Evolutionary conservation across 2,329 filamentous ascomycete genomes (phyloP).

Genomic region (Hymenoscyphus scutula): DNA sequence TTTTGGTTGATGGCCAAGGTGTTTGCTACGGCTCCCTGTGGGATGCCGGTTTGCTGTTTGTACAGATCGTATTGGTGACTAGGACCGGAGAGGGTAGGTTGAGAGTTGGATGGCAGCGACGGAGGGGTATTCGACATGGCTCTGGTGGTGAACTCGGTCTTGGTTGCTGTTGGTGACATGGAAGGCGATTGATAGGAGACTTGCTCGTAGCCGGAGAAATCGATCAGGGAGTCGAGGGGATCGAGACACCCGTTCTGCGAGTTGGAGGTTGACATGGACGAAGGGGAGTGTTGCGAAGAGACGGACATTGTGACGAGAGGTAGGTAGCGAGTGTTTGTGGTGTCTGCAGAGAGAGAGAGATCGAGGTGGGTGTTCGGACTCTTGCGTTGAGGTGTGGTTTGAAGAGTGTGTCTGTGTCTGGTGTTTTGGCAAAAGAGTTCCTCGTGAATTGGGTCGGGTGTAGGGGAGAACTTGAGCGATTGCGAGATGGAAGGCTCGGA

Average conservation of each 20-base stretch:
- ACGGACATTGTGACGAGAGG: conserved; percentile 24
- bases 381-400: neutral
- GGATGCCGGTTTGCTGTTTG: conserved; percentile 91
- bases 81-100: conserved; percentile 68
- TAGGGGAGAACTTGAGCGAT: neutral
- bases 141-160: conserved; percentile 50
- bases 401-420: neutral
- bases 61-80: conserved; percentile 95
- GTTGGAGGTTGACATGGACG: conserved; percentile 28
- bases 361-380: neutral
- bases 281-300: conserved; percentile 25
- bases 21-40: conserved; percentile 76
- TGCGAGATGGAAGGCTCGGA: neutral
- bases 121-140: conserved; percentile 53
- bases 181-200: conserved; percentile 60
- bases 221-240: conserved; percentile 55
- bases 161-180: conserved; percentile 55
- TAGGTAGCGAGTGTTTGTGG: neutral
- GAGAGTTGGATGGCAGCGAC: conserved; percentile 50
- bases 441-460: neutral
- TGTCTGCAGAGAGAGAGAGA: neutral
- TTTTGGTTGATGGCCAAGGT: conserved; percentile 74
- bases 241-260: conserved; percentile 33
- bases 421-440: neutral
- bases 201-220: conserved; percentile 62